These are phyloP conservation scores for Lepidopterella palustris DNA, from an alignment of 495 filamentous ascomycete species.

Conservation along the genomic window DNA sequence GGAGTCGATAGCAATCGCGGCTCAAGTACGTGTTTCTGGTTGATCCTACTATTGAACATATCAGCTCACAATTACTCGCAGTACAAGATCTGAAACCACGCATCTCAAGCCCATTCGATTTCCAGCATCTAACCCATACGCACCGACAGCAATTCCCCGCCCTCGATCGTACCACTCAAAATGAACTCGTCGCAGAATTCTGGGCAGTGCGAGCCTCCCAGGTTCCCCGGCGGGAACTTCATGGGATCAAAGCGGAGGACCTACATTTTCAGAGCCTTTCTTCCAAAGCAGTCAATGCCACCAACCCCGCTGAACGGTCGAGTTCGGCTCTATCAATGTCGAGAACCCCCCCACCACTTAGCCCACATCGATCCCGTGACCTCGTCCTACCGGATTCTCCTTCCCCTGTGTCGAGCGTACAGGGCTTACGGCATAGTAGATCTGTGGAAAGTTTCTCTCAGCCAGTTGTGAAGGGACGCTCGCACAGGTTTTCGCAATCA, in stretches of 20 bases:
- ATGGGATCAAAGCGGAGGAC: conserved; percentile 58
- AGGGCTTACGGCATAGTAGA: conserved; percentile 11
- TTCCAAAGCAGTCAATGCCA: conserved; percentile 40
- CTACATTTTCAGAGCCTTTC: conserved; percentile 59
- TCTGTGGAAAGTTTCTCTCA: conserved; percentile 33
- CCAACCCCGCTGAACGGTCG: not conserved
- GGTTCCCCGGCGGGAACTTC: conserved; percentile 51
- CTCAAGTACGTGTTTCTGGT: conserved; percentile 12
- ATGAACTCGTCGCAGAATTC: conserved; percentile 60
- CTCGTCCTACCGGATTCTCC: not conserved
- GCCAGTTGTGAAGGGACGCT: conserved; percentile 19
- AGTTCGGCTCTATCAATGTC: conserved; percentile 10
- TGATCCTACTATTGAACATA: not conserved
- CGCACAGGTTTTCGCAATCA: conserved; percentile 22
- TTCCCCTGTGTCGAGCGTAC: not conserved
- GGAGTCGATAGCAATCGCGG: conserved; percentile 3
- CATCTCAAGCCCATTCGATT: conserved; percentile 83
- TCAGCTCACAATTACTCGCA: conserved; percentile 31
- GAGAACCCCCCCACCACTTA: conserved; percentile 13
- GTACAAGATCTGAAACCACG: conserved; percentile 39
- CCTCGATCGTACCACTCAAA: conserved; percentile 50
- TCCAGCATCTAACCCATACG: conserved; percentile 80
- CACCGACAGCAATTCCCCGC: conserved; percentile 56
- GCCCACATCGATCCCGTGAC: conserved; percentile 2
- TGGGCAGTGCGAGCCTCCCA: conserved; percentile 63